Evolutionary conservation across 495 filamentous ascomycete species (phyloP).

Genomic region (Annulohypoxylon maeteangense): DNA sequence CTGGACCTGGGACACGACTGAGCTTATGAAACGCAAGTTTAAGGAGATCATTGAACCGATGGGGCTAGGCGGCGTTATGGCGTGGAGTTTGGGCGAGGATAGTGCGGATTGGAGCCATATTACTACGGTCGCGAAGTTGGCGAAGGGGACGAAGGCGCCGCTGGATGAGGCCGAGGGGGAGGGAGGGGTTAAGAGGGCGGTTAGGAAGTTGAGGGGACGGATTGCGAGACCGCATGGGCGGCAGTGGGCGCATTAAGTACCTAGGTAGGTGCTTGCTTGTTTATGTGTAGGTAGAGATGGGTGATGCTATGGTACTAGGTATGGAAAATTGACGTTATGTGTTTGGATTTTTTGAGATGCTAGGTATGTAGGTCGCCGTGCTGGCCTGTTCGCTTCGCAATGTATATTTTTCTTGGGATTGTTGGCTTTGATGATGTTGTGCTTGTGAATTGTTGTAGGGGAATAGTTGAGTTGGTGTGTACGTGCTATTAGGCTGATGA

Average conservation of each 20-base stretch:
- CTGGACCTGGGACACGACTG: constrained; percentile 74
- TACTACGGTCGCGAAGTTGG: constrained; percentile 44
- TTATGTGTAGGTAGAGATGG: not conserved
- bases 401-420: constrained; percentile 9
- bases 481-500: not conserved
- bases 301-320: too few relatives aligned
- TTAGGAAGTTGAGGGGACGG: not conserved
- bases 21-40: constrained; percentile 66
- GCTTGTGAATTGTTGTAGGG: not conserved
- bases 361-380: not conserved
- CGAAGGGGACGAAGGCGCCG: not conserved
- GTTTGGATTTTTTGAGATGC: not conserved
- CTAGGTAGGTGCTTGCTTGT: too few relatives aligned
- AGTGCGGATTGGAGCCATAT: constrained; percentile 61
- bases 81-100: constrained; percentile 72
- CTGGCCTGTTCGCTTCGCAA: constrained; percentile 14
- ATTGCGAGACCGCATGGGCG: constrained; percentile 4
- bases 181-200: not conserved
- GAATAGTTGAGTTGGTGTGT: not conserved
- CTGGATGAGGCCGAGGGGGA: not conserved
- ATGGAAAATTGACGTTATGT: not conserved
- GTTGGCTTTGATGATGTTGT: not conserved
- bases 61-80: constrained; percentile 66
- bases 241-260: not conserved
- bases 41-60: constrained; percentile 62